Percentiles rank a stretch among this genome's conserved stretches.
Evolutionary conservation across 257 asterid species (phyloP).

Genomic region (Ocimum tenuiflorum): DNA sequence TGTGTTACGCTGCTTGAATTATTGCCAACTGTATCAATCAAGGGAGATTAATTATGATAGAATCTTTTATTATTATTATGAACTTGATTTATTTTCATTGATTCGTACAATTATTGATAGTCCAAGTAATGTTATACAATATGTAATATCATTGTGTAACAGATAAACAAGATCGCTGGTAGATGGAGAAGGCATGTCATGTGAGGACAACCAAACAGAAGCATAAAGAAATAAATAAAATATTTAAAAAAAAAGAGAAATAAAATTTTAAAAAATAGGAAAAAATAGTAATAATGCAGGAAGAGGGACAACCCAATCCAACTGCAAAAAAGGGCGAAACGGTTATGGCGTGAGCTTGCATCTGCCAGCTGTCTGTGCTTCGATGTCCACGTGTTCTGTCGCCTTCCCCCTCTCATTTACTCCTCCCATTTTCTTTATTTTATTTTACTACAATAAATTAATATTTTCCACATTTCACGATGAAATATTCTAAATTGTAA

Average conservation of each 20-base stretch:
- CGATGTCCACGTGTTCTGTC: slow-evolving; percentile 21
- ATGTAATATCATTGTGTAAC: too few relatives aligned
- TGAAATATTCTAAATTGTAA: too few relatives aligned
- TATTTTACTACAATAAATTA: not conserved
- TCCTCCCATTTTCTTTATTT: not conserved
- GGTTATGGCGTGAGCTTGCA: slow-evolving; percentile 22
- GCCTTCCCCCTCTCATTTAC: not conserved
- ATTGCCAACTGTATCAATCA: too few relatives aligned
- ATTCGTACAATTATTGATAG: too few relatives aligned
- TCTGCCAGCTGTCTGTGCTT: slow-evolving; percentile 20
- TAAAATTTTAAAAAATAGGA: not conserved
- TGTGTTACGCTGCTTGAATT: too few relatives aligned
- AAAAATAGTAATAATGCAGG: not conserved
- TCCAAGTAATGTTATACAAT: too few relatives aligned
- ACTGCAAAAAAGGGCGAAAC: slow-evolving; percentile 8
- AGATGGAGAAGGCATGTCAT: slow-evolving; percentile 4
- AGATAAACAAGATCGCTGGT: too few relatives aligned
- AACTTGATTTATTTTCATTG: too few relatives aligned
- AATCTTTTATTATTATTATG: too few relatives aligned
- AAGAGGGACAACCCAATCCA: slow-evolving; percentile 6
- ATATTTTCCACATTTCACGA: not conserved
- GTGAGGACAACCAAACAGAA: slow-evolving; percentile 6
- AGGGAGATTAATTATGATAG: too few relatives aligned
- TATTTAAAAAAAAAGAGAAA: too few relatives aligned
- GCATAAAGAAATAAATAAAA: too few relatives aligned